Percentiles rank a stretch among this genome's conserved stretches.
phyloP scores from a whole-genome alignment of 75 land plant species.

The Sequoia sempervirens region DNA sequence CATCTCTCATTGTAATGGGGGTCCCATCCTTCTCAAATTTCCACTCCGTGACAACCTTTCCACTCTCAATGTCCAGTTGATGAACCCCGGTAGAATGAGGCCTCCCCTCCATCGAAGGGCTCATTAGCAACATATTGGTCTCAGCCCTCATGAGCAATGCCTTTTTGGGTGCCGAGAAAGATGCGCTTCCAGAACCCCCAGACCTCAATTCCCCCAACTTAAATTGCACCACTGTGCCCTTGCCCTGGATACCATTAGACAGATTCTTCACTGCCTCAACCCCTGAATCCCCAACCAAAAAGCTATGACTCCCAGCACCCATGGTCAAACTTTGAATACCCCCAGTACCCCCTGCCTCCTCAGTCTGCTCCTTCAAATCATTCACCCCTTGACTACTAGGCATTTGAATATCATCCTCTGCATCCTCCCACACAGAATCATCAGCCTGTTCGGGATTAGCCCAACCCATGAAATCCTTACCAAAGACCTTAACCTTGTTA shows the following conservation, averaged over 20 bases:
- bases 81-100: constrained; percentile 70
- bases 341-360: constrained; percentile 54
- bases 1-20: constrained; percentile 91
- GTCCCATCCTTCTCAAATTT: constrained; percentile 94
- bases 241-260: constrained; percentile 81
- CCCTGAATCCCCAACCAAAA: constrained; percentile 75
- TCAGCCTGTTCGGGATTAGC: constrained; percentile 84
- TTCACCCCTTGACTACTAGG: constrained; percentile 3
- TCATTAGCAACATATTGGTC: constrained; percentile 88
- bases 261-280: constrained; percentile 85
- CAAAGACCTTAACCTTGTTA: constrained; percentile 84
- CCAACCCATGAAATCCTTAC: constrained; percentile 98
- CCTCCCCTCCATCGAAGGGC: constrained; percentile 56
- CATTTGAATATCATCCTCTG: constrained; percentile 49
- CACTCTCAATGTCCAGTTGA: constrained; percentile 91
- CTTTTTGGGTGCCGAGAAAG: constrained; percentile 73
- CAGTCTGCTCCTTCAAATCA: constrained; percentile 54
- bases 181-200: constrained; percentile 1
- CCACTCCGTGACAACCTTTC: constrained; percentile 90
- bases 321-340: constrained; percentile 87
- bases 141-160: constrained; percentile 91
- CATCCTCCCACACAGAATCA: constrained; percentile 95
- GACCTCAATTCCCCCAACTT: constrained; percentile 9
- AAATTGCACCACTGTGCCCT: constrained; percentile 67
- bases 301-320: constrained; percentile 94